Evolutionary conservation across 2,329 filamentous ascomycete species (phyloP).

Genomic region (Metarhizium album): DNA sequence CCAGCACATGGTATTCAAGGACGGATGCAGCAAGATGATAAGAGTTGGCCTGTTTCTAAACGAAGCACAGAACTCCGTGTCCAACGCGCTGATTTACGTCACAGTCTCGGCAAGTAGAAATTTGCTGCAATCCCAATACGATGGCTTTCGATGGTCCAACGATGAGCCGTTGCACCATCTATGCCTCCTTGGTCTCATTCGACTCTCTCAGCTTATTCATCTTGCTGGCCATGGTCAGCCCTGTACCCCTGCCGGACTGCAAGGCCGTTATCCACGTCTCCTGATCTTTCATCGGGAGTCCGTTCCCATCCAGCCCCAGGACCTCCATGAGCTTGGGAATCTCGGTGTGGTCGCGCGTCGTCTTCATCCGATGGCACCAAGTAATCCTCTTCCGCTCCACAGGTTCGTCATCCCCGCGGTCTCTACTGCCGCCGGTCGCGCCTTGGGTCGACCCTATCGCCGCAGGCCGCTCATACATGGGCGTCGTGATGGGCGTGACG

Average conservation of each 20-base stretch:
- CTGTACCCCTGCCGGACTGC: slow-evolving; percentile 40
- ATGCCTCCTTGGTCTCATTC: slow-evolving; percentile 1
- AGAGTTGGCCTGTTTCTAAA: too few relatives aligned
- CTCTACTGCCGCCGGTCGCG: slow-evolving; percentile 7
- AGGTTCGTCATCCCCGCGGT: slow-evolving; percentile 16
- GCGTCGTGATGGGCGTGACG: slow-evolving; percentile 33
- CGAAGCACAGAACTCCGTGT: too few relatives aligned
- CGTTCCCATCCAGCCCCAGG: slow-evolving; percentile 42
- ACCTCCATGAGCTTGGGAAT: slow-evolving; percentile 54
- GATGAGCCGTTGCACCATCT: slow-evolving; percentile 4
- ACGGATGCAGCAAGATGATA: too few relatives aligned
- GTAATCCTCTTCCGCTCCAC: slow-evolving; percentile 50
- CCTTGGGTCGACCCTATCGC: slow-evolving; percentile 13
- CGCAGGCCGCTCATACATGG: slow-evolving; percentile 23
- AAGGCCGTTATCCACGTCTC: slow-evolving; percentile 38
- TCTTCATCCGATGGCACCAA: slow-evolving; percentile 77
- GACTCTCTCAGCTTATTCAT: slow-evolving; percentile 33
- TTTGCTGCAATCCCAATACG: neutral
- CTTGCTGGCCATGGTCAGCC: slow-evolving; percentile 37
- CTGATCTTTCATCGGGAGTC: slow-evolving; percentile 25
- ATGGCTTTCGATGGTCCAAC: neutral
- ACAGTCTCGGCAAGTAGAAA: too few relatives aligned
- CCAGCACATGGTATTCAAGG: too few relatives aligned
- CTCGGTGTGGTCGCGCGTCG: slow-evolving; percentile 68
- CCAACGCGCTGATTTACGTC: too few relatives aligned